Evolutionary conservation across 192 early-diverging fungal species (phyloP), one percentile per base, ranked within the genome.

Genomic region (Linnemannia exigua): DNA sequence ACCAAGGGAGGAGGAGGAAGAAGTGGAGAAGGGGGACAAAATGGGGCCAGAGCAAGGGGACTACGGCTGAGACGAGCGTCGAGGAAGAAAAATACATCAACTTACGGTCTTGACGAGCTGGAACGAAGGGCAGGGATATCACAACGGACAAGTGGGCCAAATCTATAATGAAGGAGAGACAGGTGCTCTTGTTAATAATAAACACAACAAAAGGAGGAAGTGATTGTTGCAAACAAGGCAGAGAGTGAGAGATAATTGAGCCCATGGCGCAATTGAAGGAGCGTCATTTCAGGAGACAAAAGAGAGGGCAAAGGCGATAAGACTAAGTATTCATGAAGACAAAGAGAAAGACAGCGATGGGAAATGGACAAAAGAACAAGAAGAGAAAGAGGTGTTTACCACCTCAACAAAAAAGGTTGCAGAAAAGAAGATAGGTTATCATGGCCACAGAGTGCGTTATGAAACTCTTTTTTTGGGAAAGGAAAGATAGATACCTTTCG

Each of bases 141-240:
- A 87, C 96, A 96, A 63, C 96, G 95, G 58, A 97, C 92, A 31
- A 97, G 91, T 36, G 94, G 90, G 41, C 96, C 96, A 79, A 94
- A 97, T 88, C 96, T 97, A 87, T 71, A n/a, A 47, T 33, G 51
- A 31, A 7, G n/a, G 15, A 1, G 51, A 51, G 37, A 70, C 58
- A 63, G 28, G 58, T 31, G 14, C 58, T 63, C 58, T 31, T 63
- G 8, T 25, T n/a, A 47, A 31, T 8, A 44, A 51, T 41, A 51
- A 38, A 68, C 31, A 47, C 54, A 44, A 20, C 12, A 28, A 4
- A 36, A 4, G 70, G 47, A 16, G 46, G 20, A 25, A 38, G 36
- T 28, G 1, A 2, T 58, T 44, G 46, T 25, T 33, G 25, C 16
- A 54, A 47, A 19, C 5, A 33, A 0, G 46, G 14, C 7, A 16